These are phyloP conservation scores for Luffa aegyptiaca DNA, from an alignment of 306 rosid species.

Conservation along the genomic window DNA sequence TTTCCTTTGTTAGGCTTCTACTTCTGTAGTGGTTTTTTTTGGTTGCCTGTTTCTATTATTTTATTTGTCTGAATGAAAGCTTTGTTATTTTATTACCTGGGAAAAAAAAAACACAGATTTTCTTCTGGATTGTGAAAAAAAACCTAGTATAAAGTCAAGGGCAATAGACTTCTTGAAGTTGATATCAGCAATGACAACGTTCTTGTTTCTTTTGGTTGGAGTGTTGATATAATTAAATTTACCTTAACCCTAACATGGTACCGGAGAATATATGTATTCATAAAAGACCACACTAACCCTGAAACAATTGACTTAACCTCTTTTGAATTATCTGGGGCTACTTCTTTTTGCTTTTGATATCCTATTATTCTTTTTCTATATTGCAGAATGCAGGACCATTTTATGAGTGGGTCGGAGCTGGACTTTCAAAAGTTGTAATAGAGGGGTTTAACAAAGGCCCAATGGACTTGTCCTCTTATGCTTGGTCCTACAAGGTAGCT, in stretches of 20 bases:
- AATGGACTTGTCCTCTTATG: conserved; percentile 53
- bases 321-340: background rate
- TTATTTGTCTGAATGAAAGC: background rate
- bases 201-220: background rate
- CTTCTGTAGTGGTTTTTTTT: background rate
- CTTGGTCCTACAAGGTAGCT: conserved; percentile 82
- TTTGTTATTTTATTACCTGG: background rate
- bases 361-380: conserved; percentile 1
- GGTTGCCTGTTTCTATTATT: background rate
- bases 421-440: conserved; percentile 58
- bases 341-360: background rate
- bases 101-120: background rate
- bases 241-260: too few relatives aligned
- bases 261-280: background rate
- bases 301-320: background rate
- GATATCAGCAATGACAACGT: background rate
- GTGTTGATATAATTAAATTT: too few relatives aligned
- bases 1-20: background rate
- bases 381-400: conserved; percentile 79
- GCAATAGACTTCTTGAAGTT: background rate
- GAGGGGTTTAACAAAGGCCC: conserved; percentile 59
- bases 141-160: background rate
- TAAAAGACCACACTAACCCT: background rate
- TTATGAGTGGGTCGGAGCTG: conserved; percentile 83
- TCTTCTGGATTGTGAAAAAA: background rate